Percentiles rank a stretch among this genome's conserved stretches.
Evolutionary conservation across 768 basidiomycete genomes (phyloP).

Genomic region (Termitomyces heimii): DNA sequence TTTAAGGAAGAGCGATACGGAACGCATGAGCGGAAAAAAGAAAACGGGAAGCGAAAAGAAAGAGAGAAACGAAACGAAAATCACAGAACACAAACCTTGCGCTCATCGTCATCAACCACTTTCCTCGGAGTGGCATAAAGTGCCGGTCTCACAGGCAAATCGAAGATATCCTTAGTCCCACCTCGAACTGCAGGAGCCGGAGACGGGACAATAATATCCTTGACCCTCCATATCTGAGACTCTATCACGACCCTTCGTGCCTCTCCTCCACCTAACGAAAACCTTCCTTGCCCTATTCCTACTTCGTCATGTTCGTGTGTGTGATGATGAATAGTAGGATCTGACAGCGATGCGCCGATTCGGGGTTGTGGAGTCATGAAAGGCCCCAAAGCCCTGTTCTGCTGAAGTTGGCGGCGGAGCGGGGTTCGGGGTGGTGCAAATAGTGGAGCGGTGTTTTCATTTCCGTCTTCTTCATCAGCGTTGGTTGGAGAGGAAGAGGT

Average conservation of each 20-base stretch:
- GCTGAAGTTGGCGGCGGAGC: constrained; percentile 12
- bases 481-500: not conserved
- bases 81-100: constrained; percentile 24
- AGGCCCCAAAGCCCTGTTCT: constrained; percentile 20
- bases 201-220: constrained; percentile 44
- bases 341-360: not conserved
- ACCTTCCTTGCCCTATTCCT: constrained; percentile 14
- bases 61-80: not conserved
- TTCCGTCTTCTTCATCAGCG: constrained; percentile 5
- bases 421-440: constrained; percentile 21
- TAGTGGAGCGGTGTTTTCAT: constrained; percentile 16
- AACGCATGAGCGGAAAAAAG: not conserved
- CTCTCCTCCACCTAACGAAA: constrained; percentile 41
- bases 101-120: constrained; percentile 37
- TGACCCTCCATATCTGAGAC: constrained; percentile 49
- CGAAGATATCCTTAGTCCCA: not conserved
- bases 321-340: not conserved
- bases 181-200: not conserved
- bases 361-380: constrained; percentile 57
- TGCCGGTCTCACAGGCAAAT: not conserved
- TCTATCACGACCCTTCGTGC: constrained; percentile 35
- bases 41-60: not conserved
- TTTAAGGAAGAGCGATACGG: too few species aligned
- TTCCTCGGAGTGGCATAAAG: constrained; percentile 10
- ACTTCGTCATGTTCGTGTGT: too few species aligned